These are phyloP conservation scores for Hyaloperonospora arabidopsidis DNA, from an alignment of 352 stramenopile genomes.

Conservation along the genomic window DNA sequence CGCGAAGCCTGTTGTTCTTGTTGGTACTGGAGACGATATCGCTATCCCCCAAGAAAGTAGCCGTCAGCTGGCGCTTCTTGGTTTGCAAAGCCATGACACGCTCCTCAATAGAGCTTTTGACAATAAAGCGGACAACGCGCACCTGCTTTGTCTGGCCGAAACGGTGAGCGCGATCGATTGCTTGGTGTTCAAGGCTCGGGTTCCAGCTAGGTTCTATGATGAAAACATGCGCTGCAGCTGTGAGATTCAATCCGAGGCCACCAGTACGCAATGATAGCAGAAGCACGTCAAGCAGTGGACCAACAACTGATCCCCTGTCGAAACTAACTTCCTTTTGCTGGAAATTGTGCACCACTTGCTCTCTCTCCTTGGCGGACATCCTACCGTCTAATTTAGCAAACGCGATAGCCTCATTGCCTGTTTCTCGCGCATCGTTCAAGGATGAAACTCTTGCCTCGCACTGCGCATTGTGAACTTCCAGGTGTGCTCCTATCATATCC, in stretches of 20 bases:
- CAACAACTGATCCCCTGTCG: slow-evolving; percentile 6
- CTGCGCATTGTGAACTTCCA: slow-evolving; percentile 31
- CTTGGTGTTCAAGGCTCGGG: slow-evolving; percentile 86
- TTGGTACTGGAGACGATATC: slow-evolving; percentile 13
- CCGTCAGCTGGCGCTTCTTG: slow-evolving; percentile 79
- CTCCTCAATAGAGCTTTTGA: slow-evolving; percentile 86
- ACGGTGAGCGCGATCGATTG: slow-evolving; percentile 84
- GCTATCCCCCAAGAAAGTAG: slow-evolving; percentile 58
- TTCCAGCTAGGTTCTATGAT: slow-evolving; percentile 92
- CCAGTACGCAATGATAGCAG: slow-evolving; percentile 85
- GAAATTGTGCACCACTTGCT: slow-evolving; percentile 54
- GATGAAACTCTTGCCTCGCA: slow-evolving; percentile 15
- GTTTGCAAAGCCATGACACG: slow-evolving; percentile 83
- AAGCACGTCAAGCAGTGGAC: slow-evolving; percentile 64
- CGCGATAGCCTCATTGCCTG: slow-evolving; percentile 20
- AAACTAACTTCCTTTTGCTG: slow-evolving; percentile 33
- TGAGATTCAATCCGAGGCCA: slow-evolving; percentile 89
- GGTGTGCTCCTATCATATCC: slow-evolving; percentile 56
- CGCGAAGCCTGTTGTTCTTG: slow-evolving; percentile 24
- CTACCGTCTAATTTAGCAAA: slow-evolving; percentile 55
- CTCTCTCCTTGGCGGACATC: slow-evolving; percentile 50
- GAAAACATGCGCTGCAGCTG: slow-evolving; percentile 87
- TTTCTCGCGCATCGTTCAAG: slow-evolving; percentile 10
- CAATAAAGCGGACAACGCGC: slow-evolving; percentile 74
- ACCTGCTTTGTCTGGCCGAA: slow-evolving; percentile 74